Base-by-base conservation (phyloP, 352 stramenopile genomes). In the Phytophthora tubulina region DNA sequence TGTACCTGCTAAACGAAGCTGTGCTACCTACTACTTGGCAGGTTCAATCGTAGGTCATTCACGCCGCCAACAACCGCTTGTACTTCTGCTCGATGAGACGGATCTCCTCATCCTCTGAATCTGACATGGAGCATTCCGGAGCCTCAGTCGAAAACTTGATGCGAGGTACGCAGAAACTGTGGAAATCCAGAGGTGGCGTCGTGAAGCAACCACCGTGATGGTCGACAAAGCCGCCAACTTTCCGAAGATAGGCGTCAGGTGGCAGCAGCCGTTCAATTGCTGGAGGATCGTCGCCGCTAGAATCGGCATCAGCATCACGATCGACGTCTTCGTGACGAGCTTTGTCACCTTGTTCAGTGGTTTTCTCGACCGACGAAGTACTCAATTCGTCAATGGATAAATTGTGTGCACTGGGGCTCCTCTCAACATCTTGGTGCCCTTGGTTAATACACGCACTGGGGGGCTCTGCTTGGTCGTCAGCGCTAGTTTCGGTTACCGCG, bases 71-170 rank as follows among this genome's bases (percentile, higher is more conserved):
- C 32, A 88, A 63, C 30, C 66, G 70, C 55, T 80, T 82, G 66
- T 95, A 95, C 54, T 95, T 95, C 33, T 88, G 77, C 67, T 93
- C 85, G 41, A 95, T 95, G 62, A 83, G 79, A 7, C 82, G 76
- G 32, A 93, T 79, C 59, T 95, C 87, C 45, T 93, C 87, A 31
- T 94, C 87, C 45, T 95, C 87, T 21, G 87, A 93, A 65, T 95
- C 87, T 4, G 80, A 90, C 49, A 77, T 38, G 21, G 50, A 61
- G 41, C 63, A 79, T 44, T 68, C 70, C 0, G 68, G 42, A 15
- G 63, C 49, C 33, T 89, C 81, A 8, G 31, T 60, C 5, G 76
- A 67, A 73, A 88, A 91, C 48, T 91, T 91, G 63, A 94, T 94
- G 35, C 82, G 86, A 48, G 87, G 87, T n/a, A 94, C 86, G 38